A percentile compares a stretch with the other conserved stretches of the same genome.
Evolutionary conservation across 306 rosid species (phyloP).

Genomic region (Vachellia collinsii): DNA sequence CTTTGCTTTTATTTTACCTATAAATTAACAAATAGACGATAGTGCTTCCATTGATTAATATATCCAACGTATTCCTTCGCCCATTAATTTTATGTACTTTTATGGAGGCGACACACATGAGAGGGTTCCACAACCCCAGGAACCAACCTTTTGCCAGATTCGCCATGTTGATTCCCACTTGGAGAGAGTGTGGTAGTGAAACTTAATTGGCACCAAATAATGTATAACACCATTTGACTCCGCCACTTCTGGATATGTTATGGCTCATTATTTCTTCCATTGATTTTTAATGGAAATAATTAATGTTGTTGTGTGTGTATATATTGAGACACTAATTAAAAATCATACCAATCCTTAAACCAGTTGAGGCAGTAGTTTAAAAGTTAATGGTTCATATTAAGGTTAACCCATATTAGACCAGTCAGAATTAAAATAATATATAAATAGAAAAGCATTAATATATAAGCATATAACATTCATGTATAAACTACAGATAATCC

Average conservation of each 20-base stretch:
- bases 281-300: background rate
- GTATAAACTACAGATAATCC: too few species aligned
- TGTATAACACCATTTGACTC: background rate
- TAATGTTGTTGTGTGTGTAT: background rate
- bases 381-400: too few species aligned
- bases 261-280: background rate
- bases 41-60: background rate
- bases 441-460: too few species aligned
- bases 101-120: background rate
- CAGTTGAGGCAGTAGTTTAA: too few species aligned
- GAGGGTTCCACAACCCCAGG: slow-evolving; percentile 22
- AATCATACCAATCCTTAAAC: too few species aligned
- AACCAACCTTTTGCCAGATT: background rate
- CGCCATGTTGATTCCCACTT: background rate
- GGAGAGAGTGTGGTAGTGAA: background rate
- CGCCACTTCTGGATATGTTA: background rate
- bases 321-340: too few species aligned
- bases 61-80: background rate
- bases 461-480: too few species aligned
- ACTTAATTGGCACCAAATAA: background rate
- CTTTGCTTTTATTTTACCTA: slow-evolving; percentile 7
- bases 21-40: background rate
- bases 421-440: too few species aligned
- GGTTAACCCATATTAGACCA: too few species aligned
- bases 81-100: background rate